A percentile compares a stretch with the other conserved stretches of the same genome.
phyloP scores from a whole-genome alignment of 371 early-diverging fungal species.

The Thermomucor indicae-seudaticae region DNA sequence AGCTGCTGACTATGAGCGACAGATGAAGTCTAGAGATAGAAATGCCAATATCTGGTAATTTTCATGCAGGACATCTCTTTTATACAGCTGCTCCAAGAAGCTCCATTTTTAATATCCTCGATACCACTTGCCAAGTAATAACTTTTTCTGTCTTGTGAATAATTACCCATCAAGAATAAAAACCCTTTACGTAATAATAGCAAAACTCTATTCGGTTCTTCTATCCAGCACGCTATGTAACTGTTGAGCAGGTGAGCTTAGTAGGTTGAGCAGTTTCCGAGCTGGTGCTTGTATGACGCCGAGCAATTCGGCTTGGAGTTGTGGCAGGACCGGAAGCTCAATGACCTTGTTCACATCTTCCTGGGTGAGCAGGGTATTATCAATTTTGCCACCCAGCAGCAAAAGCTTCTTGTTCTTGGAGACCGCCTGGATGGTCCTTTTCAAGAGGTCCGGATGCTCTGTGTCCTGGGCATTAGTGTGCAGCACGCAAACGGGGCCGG shows the following conservation, averaged over 20 bases:
- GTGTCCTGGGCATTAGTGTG: slow-evolving; percentile 37
- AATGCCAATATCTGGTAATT: slow-evolving; percentile 12
- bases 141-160: neutral
- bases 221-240: slow-evolving; percentile 44
- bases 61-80: too few relatives aligned
- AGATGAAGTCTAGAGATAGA: slow-evolving; percentile 19
- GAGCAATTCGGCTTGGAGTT: slow-evolving; percentile 49
- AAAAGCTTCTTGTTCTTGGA: slow-evolving; percentile 61
- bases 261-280: slow-evolving; percentile 45
- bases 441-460: slow-evolving; percentile 39
- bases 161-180: neutral
- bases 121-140: neutral
- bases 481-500: slow-evolving; percentile 53
- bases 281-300: slow-evolving; percentile 59
- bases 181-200: neutral
- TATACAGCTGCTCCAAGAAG: too few relatives aligned
- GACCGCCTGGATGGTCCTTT: slow-evolving; percentile 41
- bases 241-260: slow-evolving; percentile 46
- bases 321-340: slow-evolving; percentile 52
- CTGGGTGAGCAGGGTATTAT: slow-evolving; percentile 47
- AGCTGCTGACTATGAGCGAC: slow-evolving; percentile 31
- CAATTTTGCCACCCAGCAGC: slow-evolving; percentile 62
- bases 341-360: slow-evolving; percentile 52
- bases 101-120: neutral
- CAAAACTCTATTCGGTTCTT: slow-evolving; percentile 32